Conservation (phyloP, 345 rosid species). For the Eucalyptus globulus region DNA sequence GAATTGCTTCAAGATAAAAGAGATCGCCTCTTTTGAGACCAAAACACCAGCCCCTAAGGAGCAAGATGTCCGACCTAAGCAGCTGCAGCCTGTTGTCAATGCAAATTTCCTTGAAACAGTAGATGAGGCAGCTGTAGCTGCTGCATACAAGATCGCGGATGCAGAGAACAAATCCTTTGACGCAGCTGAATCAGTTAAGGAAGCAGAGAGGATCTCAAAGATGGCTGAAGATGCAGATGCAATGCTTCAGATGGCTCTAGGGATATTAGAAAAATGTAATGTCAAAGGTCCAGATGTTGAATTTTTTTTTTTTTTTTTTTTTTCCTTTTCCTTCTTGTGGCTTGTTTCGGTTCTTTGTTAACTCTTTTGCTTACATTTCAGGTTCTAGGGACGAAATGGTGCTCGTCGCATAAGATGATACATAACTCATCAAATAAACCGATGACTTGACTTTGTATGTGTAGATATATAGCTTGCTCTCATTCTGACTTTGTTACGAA, state of each 20-base stretch:
- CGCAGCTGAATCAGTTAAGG: constrained; percentile 66
- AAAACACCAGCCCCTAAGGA: constrained; percentile 12
- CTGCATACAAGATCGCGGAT: constrained; percentile 61
- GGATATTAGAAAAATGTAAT: constrained; percentile 46
- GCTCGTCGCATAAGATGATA: constrained; percentile 8
- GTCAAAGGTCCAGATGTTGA: not conserved
- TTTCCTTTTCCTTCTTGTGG: not conserved
- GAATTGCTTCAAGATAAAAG: constrained; percentile 33
- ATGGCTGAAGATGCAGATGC: constrained; percentile 44
- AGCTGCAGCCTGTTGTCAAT: not conserved
- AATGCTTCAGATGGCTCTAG: constrained; percentile 28
- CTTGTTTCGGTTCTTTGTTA: not conserved
- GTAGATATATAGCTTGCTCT: not conserved
- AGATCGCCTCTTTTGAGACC: constrained; percentile 1
- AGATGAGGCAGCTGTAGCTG: constrained; percentile 51
- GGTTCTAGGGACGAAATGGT: constrained; percentile 36
- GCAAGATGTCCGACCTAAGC: constrained; percentile 23
- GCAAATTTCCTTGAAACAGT: constrained; percentile 13
- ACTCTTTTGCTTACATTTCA: not conserved
- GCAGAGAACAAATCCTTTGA: constrained; percentile 70
- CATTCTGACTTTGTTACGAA: not conserved
- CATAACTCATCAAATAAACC: not conserved
- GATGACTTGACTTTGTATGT: not conserved
- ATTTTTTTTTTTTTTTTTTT: not conserved
- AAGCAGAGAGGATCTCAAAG: constrained; percentile 53